Base-by-base conservation (phyloP, 2,329 filamentous ascomycete genomes). In the Colletotrichum sp. region DNA sequence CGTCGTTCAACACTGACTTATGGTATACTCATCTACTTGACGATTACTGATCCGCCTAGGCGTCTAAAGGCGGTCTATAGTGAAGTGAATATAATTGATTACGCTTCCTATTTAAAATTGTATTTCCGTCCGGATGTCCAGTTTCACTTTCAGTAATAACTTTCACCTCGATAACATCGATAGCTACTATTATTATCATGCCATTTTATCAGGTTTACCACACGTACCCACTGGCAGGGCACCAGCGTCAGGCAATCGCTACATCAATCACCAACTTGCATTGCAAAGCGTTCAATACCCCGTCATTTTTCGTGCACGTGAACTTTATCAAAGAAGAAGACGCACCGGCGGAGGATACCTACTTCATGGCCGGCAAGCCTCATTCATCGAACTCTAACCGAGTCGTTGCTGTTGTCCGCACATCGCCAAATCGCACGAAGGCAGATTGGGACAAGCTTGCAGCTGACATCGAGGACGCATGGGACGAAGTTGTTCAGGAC, bases 341-440 rank as follows among this genome's bases (percentile, higher is more conserved):
- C 6, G 9, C 34, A 3, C 6, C 36, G 6, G 36, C 15, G 10
- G 72, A 66, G 10, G 61, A 24, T 13, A 67, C 30, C 5, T 71
- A 71, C 8, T 71, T 75, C 52, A 52, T 75, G 61, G 72, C 52
- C 12, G 68, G 36, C 15, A 75, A 67, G 24, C 55, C 52, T 24
- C 68, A 66, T 34, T 24, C 68, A 5, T 21, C 18, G 21, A 71
- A 55, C 28, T 66, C 38, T 1, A 75, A 66, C 12, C 52, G 68
- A 15, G 62, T 75, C 4, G 9, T 71, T 10, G 68, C 34, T 24
- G 8, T 55, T 5, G 72, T 71, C 8, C 61, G 72, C 6, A 66
- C 68, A 8, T 75, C 68, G 1, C 26, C 52, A 16, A 61, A 24
- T 13, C 36, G 68, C 6, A 71, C 36, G 8, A 75, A 71, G 9